Conservation (phyloP, 139 green algal genomes). For the Chlamydomonas sphaeroides region DNA sequence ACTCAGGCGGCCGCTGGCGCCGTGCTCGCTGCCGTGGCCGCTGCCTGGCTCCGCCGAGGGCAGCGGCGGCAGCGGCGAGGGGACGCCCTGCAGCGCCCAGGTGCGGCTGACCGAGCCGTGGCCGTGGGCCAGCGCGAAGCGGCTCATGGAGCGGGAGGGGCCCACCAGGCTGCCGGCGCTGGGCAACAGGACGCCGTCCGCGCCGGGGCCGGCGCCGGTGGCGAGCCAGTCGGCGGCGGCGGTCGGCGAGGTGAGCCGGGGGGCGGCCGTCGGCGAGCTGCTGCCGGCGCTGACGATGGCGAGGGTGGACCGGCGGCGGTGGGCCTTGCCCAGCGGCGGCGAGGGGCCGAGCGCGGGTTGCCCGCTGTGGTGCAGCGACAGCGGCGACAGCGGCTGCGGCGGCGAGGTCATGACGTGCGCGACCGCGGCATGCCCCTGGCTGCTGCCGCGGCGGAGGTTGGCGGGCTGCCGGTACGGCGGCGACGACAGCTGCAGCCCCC, state of each 20-base stretch:
- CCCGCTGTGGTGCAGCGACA: not conserved
- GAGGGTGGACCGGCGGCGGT: conserved; percentile 2
- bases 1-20: too few species aligned
- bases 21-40: too few species aligned
- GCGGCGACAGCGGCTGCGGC: not conserved
- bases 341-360: not conserved
- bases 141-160: conserved; percentile 4
- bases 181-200: not conserved
- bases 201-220: not conserved
- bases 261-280: too few species aligned
- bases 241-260: not conserved
- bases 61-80: too few species aligned
- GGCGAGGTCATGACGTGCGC: too few species aligned
- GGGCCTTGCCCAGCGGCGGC: not conserved
- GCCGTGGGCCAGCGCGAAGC: conserved; percentile 4
- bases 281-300: not conserved
- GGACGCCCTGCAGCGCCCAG: not conserved
- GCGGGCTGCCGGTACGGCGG: too few species aligned
- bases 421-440: too few species aligned
- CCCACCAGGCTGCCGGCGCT: not conserved
- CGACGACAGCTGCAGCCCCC: too few species aligned
- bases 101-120: not conserved
- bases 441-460: too few species aligned
- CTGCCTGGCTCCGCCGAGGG: too few species aligned
- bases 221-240: not conserved